These are phyloP conservation scores for Plenodomus biglobosus DNA, from an alignment of 2,329 filamentous ascomycete genomes.

Conservation along the genomic window DNA sequence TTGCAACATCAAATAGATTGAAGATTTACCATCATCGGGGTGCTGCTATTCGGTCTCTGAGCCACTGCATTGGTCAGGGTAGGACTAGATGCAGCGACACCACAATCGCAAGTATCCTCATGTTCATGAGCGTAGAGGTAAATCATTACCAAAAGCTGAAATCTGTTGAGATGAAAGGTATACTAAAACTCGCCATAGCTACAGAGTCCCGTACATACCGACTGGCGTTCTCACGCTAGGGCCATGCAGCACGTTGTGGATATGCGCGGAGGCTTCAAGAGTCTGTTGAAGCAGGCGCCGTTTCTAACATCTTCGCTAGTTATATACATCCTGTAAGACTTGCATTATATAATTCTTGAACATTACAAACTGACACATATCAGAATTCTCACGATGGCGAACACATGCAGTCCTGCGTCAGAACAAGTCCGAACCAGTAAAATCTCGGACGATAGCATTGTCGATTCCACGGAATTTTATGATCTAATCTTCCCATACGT, in stretches of 20 bases:
- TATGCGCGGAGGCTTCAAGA: slow-evolving; percentile 31
- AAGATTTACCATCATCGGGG: slow-evolving; percentile 36
- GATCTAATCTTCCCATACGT: slow-evolving; percentile 31
- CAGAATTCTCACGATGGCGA: slow-evolving; percentile 29
- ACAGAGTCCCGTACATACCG: slow-evolving; percentile 21
- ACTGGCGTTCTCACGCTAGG: slow-evolving; percentile 34
- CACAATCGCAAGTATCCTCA: slow-evolving; percentile 32
- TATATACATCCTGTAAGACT: slow-evolving; percentile 29
- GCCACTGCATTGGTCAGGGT: slow-evolving; percentile 24
- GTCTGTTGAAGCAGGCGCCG: slow-evolving; percentile 14
- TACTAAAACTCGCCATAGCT: slow-evolving; percentile 18
- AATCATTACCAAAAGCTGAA: too few relatives aligned
- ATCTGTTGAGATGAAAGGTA: too few relatives aligned
- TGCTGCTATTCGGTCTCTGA: slow-evolving; percentile 29
- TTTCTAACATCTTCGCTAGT: slow-evolving; percentile 26
- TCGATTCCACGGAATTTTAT: slow-evolving; percentile 24
- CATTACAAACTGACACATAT: slow-evolving; percentile 1
- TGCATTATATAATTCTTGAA: too few relatives aligned
- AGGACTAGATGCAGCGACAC: slow-evolving; percentile 27
- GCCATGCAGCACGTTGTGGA: slow-evolving; percentile 30
- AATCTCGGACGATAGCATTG: slow-evolving; percentile 10
- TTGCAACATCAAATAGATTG: slow-evolving; percentile 13
- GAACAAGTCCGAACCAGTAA: slow-evolving; percentile 28
- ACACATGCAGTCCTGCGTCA: slow-evolving; percentile 28
- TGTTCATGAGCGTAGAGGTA: slow-evolving; percentile 36